A percentile compares a stretch with the other conserved stretches of the same genome.
These are phyloP conservation scores for Periglandula ipomoeae DNA, from an alignment of 2,329 filamentous ascomycete genomes.

Conservation along the genomic window DNA sequence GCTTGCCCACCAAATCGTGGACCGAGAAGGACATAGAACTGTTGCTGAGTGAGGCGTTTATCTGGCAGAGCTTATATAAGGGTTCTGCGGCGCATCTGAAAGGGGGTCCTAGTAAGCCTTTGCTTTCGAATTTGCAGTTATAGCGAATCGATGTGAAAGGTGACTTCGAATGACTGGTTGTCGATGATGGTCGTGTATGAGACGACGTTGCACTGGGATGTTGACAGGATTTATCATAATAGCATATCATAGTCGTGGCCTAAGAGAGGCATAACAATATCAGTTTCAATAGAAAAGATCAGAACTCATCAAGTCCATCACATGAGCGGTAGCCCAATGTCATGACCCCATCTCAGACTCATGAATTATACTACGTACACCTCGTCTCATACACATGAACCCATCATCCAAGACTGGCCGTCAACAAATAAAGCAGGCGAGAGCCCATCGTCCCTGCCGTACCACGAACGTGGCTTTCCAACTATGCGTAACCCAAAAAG, in stretches of 20 bases:
- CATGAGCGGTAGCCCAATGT: too few species aligned
- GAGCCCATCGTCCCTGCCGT: neutral
- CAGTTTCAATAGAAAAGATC: too few species aligned
- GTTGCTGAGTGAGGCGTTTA: constrained; percentile 89
- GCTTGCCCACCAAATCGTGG: constrained; percentile 85
- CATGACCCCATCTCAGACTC: too few species aligned
- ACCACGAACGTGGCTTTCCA: neutral
- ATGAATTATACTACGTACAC: neutral
- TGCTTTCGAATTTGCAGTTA: constrained; percentile 27
- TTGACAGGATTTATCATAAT: too few species aligned
- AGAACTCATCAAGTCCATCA: too few species aligned
- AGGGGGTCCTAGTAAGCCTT: constrained; percentile 32
- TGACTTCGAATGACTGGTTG: too few species aligned
- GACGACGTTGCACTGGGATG: neutral
- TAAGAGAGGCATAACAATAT: too few species aligned
- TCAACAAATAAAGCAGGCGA: neutral
- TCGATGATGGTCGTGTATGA: too few species aligned
- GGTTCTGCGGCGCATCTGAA: constrained; percentile 85
- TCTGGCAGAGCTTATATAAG: constrained; percentile 97
- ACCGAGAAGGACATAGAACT: constrained; percentile 98
- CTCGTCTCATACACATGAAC: neutral
- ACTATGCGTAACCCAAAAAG: neutral
- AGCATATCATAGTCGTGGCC: too few species aligned
- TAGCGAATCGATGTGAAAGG: too few species aligned
- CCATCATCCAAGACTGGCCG: neutral